Evolutionary conservation across 2,329 filamentous ascomycete species (phyloP), one percentile per base, ranked within the genome.

Genomic region (Camillea tinctor): DNA sequence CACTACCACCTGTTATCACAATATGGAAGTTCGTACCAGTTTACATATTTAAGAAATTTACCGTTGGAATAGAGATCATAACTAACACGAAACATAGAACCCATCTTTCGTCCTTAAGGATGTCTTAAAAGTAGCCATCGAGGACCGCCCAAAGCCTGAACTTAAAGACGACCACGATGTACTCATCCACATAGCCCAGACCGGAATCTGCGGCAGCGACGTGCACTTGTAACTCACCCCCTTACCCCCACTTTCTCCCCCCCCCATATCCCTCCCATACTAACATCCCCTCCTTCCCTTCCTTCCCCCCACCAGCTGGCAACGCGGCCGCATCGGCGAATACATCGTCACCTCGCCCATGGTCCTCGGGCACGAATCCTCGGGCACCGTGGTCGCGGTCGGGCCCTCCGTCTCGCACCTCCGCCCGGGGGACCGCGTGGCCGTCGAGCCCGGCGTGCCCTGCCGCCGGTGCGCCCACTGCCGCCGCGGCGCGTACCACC

Each of bases 361-460:
- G 4, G 72, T 80, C 4, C 73, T 81, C 5, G 81, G 81, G 50
- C 81, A 82, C 58, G 79, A 82, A 66, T 74, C 73, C 44, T 69
- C 78, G 0, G 79, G 79, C 3, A 73, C 68, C 0, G 70, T 82
- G 20, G 75, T 76, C 5, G 74, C 77, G 61, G 69, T 77, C 4
- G 79, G 79, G 6, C 62, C 51, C 21, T 70, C 70, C 30, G 79
- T 82, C 30, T 77, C 72, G 56, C 75, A 76, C 55, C 60, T 81
- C 50, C 74, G 77, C 55, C 66, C 74, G 15, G 80, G 80, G 2
- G 77, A 82, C 62, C 71, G 75, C 1, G 78, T 83, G 2, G 79
- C 80, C 19, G 77, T 83, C 23, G 80, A 83, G 61, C 80, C 80
- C 3, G 79, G 80, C 1, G 72, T 79, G 1, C 78, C 79, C 0